phyloP scores from a whole-genome alignment of 2,329 filamentous ascomycete species.

The Aureobasidium sp. region DNA sequence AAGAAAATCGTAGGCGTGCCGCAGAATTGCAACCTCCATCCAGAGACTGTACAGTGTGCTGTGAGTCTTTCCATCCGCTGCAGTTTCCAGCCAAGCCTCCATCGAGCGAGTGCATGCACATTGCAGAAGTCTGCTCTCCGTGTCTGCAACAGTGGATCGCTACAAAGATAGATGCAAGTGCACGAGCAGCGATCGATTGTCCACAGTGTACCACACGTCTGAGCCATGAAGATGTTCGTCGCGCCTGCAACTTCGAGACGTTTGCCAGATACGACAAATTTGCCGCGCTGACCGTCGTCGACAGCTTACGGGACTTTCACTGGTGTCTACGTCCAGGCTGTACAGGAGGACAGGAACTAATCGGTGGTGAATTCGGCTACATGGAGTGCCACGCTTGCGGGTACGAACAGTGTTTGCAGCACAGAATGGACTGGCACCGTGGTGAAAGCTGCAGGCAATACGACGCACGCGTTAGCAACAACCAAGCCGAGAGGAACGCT shows the following conservation, averaged over 20 bases:
- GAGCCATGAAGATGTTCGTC: conserved; percentile 37
- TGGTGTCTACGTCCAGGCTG: conserved; percentile 46
- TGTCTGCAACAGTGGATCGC: conserved; percentile 34
- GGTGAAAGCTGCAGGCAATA: conserved; percentile 33
- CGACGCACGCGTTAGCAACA: conserved; percentile 25
- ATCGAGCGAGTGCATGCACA: conserved; percentile 28
- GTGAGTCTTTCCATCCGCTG: conserved; percentile 23
- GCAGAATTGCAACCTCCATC: background rate
- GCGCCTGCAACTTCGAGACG: conserved; percentile 35
- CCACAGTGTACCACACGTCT: conserved; percentile 42
- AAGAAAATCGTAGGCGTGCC: background rate
- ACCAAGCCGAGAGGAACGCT: conserved; percentile 17
- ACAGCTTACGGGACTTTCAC: conserved; percentile 38
- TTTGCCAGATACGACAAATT: conserved; percentile 42
- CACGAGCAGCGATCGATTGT: conserved; percentile 43
- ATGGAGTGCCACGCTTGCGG: conserved; percentile 31
- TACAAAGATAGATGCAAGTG: conserved; percentile 27
- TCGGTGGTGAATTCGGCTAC: conserved; percentile 23
- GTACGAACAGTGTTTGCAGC: conserved; percentile 29
- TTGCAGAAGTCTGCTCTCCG: conserved; percentile 26
- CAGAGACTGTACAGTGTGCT: conserved; percentile 29
- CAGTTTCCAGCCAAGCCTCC: conserved; percentile 27
- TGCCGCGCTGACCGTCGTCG: conserved; percentile 36
- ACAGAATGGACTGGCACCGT: conserved; percentile 30
- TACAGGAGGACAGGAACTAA: conserved; percentile 40